Percentiles rank a stretch among this genome's conserved stretches.
Evolutionary conservation across 139 green algal genomes (phyloP).

Genomic region (Trebouxia sp.): DNA sequence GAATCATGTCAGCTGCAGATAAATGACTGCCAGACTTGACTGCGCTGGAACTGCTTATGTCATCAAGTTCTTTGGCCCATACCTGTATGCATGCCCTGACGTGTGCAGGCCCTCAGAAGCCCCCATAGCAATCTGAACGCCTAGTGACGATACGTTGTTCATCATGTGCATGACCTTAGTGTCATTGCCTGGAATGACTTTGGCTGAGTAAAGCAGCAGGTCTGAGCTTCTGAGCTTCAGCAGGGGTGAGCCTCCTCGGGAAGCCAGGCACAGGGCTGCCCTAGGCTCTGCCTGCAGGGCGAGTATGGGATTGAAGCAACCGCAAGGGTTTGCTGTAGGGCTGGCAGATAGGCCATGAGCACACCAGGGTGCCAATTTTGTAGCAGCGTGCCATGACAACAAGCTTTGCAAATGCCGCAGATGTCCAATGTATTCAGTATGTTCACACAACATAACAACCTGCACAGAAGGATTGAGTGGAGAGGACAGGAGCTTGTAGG

Average conservation of each 20-base stretch:
- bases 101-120: slow-evolving; percentile 85
- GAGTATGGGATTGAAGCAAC: background rate
- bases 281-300: slow-evolving; percentile 80
- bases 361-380: no score
- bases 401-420: no score
- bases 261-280: slow-evolving; percentile 85
- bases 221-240: slow-evolving; percentile 87
- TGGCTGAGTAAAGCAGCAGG: slow-evolving; percentile 92
- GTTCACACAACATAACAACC: no score
- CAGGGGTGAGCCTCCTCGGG: slow-evolving; percentile 60
- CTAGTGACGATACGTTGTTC: slow-evolving; percentile 83
- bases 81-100: slow-evolving; percentile 81
- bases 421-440: no score
- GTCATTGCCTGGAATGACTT: slow-evolving; percentile 74
- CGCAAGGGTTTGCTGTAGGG: background rate
- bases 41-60: background rate
- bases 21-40: no score
- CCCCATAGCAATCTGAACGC: slow-evolving; percentile 77
- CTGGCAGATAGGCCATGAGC: no score
- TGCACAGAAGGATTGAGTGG: no score
- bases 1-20: no score
- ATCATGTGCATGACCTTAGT: slow-evolving; percentile 92
- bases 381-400: no score
- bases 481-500: no score
- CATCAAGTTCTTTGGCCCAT: slow-evolving; percentile 35